Conservation (phyloP, 208 protist genomes). For the Trypanosoma melophagium region DNA sequence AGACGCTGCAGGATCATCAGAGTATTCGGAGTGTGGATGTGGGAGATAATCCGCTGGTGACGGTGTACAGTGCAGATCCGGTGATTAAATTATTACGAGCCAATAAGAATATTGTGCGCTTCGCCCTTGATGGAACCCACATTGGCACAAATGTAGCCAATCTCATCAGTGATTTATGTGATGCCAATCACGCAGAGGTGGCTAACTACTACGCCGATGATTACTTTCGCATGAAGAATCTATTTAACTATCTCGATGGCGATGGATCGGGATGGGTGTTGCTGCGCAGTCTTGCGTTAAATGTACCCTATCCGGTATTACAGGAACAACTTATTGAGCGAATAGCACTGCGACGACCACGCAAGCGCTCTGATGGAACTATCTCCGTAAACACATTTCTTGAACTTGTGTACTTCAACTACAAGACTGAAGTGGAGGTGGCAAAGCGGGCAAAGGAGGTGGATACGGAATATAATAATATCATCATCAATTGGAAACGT, state of each 20-base stretch:
- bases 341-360: slow-evolving; percentile 57
- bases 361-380: slow-evolving; percentile 65
- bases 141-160: slow-evolving; percentile 66
- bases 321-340: slow-evolving; percentile 86
- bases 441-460: slow-evolving; percentile 36
- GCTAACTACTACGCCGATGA: slow-evolving; percentile 75
- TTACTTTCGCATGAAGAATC: slow-evolving; percentile 83
- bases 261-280: slow-evolving; percentile 74
- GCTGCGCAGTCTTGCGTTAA: slow-evolving; percentile 69
- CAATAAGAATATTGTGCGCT: slow-evolving; percentile 76
- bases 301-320: slow-evolving; percentile 70
- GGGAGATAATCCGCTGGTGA: slow-evolving; percentile 73
- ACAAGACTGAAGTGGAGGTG: slow-evolving; percentile 81
- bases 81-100: slow-evolving; percentile 68
- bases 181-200: slow-evolving; percentile 52
- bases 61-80: slow-evolving; percentile 61
- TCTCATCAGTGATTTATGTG: slow-evolving; percentile 63
- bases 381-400: slow-evolving; percentile 83
- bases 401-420: slow-evolving; percentile 82
- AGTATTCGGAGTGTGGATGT: slow-evolving; percentile 71
- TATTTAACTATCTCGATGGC: slow-evolving; percentile 80
- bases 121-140: slow-evolving; percentile 66
- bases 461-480: slow-evolving; percentile 68
- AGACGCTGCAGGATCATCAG: slow-evolving; percentile 64
- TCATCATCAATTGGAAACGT: slow-evolving; percentile 83